phyloP scores from a whole-genome alignment of 305 asterid genomes.

The Fraxinus paxiana region DNA sequence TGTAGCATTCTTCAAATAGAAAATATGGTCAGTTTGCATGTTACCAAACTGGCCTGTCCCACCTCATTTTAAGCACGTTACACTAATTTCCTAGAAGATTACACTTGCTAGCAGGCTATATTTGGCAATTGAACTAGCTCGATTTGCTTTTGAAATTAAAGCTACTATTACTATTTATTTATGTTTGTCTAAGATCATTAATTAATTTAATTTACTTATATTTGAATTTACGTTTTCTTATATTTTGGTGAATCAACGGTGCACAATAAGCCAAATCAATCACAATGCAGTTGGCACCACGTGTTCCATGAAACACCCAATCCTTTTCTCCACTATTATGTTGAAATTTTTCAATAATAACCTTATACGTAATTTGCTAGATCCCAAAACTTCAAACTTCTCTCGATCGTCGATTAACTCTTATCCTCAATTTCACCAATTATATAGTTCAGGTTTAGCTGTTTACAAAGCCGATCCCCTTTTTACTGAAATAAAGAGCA shows the following conservation, averaged over 20 bases:
- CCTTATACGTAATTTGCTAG: background rate
- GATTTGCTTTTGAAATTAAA: background rate
- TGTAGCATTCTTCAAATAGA: too few relatives aligned
- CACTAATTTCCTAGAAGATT: background rate
- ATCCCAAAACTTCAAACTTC: background rate
- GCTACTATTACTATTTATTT: background rate
- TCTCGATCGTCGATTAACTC: background rate
- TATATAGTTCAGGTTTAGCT: background rate
- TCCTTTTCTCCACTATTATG: background rate
- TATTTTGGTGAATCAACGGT: background rate
- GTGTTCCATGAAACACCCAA: background rate
- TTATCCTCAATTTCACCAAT: background rate
- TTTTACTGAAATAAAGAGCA: background rate
- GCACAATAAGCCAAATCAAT: background rate
- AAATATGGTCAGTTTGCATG: too few relatives aligned
- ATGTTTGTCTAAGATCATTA: background rate
- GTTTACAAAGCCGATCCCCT: background rate
- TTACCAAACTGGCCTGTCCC: background rate
- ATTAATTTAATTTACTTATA: too few relatives aligned
- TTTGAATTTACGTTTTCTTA: too few relatives aligned
- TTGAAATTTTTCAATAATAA: background rate
- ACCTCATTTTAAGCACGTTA: background rate
- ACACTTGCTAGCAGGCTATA: background rate
- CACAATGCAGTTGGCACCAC: background rate
- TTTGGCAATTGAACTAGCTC: background rate